Conservation (phyloP, 148 eudicot genomes). For the Arctostaphylos glauca region DNA sequence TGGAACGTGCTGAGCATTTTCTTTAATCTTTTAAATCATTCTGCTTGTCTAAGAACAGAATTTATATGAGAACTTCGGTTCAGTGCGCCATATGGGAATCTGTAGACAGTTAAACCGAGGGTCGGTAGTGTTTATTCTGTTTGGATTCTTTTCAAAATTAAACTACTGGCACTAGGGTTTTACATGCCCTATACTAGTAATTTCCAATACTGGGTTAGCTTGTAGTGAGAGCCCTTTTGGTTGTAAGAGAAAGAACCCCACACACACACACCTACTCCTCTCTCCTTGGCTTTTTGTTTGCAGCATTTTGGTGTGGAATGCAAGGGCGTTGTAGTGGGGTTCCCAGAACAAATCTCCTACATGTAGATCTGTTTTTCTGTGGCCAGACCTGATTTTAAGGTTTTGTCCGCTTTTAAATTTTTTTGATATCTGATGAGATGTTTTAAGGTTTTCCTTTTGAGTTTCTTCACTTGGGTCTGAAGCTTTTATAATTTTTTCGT, state of each 20-base stretch:
- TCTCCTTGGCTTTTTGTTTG: neutral
- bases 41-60: neutral
- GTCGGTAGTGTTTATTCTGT: neutral
- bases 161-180: constrained; percentile 10
- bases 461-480: constrained; percentile 12
- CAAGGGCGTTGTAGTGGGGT: constrained; percentile 14
- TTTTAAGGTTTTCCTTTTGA: constrained; percentile 3
- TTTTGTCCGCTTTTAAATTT: neutral
- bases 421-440: neutral
- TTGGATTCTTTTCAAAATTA: neutral
- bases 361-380: neutral
- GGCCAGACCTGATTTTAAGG: neutral
- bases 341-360: neutral
- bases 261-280: neutral
- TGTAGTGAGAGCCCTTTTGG: neutral
- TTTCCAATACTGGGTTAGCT: constrained; percentile 13
- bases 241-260: constrained; percentile 12
- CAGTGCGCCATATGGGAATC: neutral
- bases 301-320: constrained; percentile 15
- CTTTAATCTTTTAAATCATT: neutral
- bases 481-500: neutral
- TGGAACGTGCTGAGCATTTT: neutral
- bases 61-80: neutral
- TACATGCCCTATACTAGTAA: constrained; percentile 7
- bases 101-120: neutral